Evolutionary conservation across 2,329 filamentous ascomycete species (phyloP).

Genomic region (Hypoxylon sp.): DNA sequence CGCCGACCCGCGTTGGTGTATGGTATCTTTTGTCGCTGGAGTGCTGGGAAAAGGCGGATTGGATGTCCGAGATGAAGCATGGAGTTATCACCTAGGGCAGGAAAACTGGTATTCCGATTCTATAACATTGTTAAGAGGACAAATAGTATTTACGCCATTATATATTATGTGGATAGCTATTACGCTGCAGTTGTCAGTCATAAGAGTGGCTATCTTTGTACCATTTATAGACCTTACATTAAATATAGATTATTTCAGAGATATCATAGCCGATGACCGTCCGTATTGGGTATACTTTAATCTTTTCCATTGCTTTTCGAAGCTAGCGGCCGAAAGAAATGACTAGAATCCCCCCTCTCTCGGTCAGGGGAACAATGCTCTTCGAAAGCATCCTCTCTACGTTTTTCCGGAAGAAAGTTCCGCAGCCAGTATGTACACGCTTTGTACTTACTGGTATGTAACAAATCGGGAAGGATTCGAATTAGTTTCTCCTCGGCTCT

Average conservation of each 20-base stretch:
- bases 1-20: background rate
- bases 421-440: background rate
- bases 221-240: no score
- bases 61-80: background rate
- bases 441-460: no score
- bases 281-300: no score
- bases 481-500: background rate
- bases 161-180: background rate
- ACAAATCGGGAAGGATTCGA: background rate
- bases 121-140: background rate
- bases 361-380: no score
- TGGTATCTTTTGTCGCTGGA: background rate
- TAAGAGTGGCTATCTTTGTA: background rate
- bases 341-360: no score
- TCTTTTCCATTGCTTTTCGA: no score
- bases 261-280: no score
- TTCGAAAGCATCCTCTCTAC: no score
- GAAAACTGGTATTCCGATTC: background rate
- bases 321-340: no score
- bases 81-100: background rate
- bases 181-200: background rate
- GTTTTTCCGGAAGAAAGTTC: background rate
- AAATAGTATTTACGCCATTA: background rate
- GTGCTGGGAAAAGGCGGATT: background rate
- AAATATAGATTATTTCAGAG: no score